Percentiles rank a stretch among this genome's conserved stretches.
phyloP scores from a whole-genome alignment of 306 rosid species.

The Vicia villosa region DNA sequence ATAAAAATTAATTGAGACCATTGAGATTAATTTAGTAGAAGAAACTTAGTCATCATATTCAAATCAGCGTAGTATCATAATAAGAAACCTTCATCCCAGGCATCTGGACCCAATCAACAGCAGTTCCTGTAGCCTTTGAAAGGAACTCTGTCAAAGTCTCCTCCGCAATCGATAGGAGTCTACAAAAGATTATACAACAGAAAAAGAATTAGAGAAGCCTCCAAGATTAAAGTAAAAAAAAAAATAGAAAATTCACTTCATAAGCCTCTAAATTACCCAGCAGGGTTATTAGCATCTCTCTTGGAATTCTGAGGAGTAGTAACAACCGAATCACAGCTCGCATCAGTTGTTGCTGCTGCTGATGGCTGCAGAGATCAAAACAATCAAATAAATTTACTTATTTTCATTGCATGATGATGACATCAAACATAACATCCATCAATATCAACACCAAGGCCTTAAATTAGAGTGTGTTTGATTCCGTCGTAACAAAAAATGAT shows the following conservation, averaged over 20 bases:
- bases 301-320: slow-evolving; percentile 79
- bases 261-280: slow-evolving; percentile 67
- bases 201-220: slow-evolving; percentile 3
- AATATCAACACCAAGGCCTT: not conserved
- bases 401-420: slow-evolving; percentile 4
- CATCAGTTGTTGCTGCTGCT: slow-evolving; percentile 88
- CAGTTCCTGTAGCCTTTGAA: slow-evolving; percentile 99
- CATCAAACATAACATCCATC: not conserved
- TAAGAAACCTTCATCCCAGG: slow-evolving; percentile 98
- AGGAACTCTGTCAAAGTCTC: slow-evolving; percentile 99
- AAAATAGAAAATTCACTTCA: slow-evolving; percentile 23
- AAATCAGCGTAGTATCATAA: slow-evolving; percentile 24
- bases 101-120: slow-evolving; percentile 99
- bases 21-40: not conserved
- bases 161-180: slow-evolving; percentile 98
- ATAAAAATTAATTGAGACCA: not conserved
- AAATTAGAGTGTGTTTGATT: not conserved
- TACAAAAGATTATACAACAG: slow-evolving; percentile 36
- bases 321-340: slow-evolving; percentile 88
- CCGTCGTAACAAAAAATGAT: not conserved
- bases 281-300: slow-evolving; percentile 94
- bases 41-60: not conserved
- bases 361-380: slow-evolving; percentile 56
- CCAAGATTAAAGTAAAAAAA: not conserved
- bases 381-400: slow-evolving; percentile 10